Evolutionary conservation across 768 basidiomycete species (phyloP), one percentile per base, ranked within the genome.

Genomic region (Hygrophorus pudorinus): DNA sequence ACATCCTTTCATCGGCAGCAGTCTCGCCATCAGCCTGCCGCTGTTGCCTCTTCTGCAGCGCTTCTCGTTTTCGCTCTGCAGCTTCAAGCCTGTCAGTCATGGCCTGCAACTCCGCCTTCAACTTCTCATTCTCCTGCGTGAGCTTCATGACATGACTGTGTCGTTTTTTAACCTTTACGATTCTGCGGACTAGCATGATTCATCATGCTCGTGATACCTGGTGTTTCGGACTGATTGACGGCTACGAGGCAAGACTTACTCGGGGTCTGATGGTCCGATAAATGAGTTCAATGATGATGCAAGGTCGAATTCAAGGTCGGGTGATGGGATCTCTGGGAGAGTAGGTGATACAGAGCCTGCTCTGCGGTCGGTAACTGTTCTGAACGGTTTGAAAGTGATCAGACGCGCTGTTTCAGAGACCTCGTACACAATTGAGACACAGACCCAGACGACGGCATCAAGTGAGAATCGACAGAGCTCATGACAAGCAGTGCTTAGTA

Each of bases 101-200:
- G 40, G 77, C 81, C 56, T 70, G 77, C 55, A 89, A 71, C 62
- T 86, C 78, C 40, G 73, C 79, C 61, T 81, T 79, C 48, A 89
- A 65, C 60, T 79, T 82, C 59, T 84, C 81, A 59, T 87, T 82
- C 68, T 89, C 85, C 64, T 82, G 71, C 16, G 81, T 71, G 29
- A 89, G 68, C 56, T 81, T 85, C 56, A 84, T 59, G 47, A 88
- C 81, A 60, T 82, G 86, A 53, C 80, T 83, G 33, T 77, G 79
- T 49, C 85, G 78, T 63, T 86, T 87, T 57, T 83, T 67, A 21
- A 74, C 63, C 59, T 72, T 73, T 44, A 65, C 67, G 38, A 65
- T 56, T 53, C 73, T 74, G 57, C 45, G 54, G 44, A 50, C 38
- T 50, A 44, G 46, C 18, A 48, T 52, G 42, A 51, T 58, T 49